Percentiles rank a stretch among this genome's conserved stretches.
Conservation (phyloP, 441 rosid species). For the Jatropha multifida region DNA sequence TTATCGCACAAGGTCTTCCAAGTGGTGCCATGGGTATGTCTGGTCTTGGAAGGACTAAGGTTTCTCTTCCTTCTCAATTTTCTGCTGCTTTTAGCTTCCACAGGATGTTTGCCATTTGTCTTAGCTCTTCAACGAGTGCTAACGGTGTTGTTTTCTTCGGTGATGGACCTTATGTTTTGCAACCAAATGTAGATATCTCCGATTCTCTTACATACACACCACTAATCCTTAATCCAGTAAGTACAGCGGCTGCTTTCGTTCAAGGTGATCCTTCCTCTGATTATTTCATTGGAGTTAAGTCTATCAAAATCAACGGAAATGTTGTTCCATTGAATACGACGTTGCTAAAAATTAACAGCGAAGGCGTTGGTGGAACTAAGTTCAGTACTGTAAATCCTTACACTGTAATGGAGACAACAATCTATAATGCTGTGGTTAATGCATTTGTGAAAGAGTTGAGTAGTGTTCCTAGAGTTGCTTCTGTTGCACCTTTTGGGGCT, state of each 20-base stretch:
- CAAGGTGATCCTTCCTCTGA: slow-evolving; percentile 34
- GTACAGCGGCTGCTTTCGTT: slow-evolving; percentile 22
- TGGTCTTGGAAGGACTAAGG: slow-evolving; percentile 24
- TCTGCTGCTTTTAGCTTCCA: slow-evolving; percentile 27
- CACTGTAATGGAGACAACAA: slow-evolving; percentile 32
- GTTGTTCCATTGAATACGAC: slow-evolving; percentile 26
- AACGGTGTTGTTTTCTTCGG: slow-evolving; percentile 37
- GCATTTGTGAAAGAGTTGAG: slow-evolving; percentile 27
- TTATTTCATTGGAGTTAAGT: slow-evolving; percentile 40
- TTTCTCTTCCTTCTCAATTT: slow-evolving; percentile 31
- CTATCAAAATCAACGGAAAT: slow-evolving; percentile 33
- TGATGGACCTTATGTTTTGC: slow-evolving; percentile 34
- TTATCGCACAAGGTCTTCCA: neutral
- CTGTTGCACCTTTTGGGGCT: slow-evolving; percentile 41
- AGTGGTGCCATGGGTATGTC: neutral
- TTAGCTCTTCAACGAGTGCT: slow-evolving; percentile 28
- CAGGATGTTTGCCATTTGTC: slow-evolving; percentile 32
- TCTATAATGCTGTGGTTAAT: slow-evolving; percentile 28
- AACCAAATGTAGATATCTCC: slow-evolving; percentile 32
- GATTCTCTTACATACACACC: slow-evolving; percentile 35
- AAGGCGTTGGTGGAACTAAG: slow-evolving; percentile 42
- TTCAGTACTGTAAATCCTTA: slow-evolving; percentile 41
- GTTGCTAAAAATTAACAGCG: slow-evolving; percentile 24
- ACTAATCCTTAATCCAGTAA: slow-evolving; percentile 36
- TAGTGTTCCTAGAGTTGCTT: slow-evolving; percentile 19